Base-by-base conservation (phyloP, 257 asterid genomes). In the Solanum microdontum region DNA sequence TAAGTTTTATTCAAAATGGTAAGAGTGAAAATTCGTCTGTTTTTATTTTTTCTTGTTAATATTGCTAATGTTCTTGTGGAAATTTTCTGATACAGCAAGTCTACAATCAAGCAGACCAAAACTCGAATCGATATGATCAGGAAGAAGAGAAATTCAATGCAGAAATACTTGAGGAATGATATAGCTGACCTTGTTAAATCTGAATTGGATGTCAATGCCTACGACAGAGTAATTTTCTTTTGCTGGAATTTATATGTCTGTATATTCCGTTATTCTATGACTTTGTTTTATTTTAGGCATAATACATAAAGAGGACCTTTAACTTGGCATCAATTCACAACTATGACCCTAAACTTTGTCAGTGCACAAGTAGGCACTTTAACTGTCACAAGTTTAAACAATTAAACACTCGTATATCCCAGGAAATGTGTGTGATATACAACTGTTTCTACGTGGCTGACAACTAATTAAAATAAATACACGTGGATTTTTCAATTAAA, bases 111-210 rank as follows among this genome's bases (percentile, higher is more conserved):
- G 94, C 87, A 87, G 93, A 92, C 92, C 2, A 90, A 89, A 89
- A 80, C 94, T 3, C 91, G 98, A 79, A 85, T 93, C 5, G 97
- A 94, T 36, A 84, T 93, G 87, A 91, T 94, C 37, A 89, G 84
- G 96, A 93, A 90, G 92, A 97, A 93, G 91, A 94, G 98, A 87
- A 94, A 90, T 26, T 98, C 98, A 88, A 93, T 90, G 90, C 95
- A 91, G 92, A 95, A 90, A 90, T 95, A 90, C 85, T 89, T 95
- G 92, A 94, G 91, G 91, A 95, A 91, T 82, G 99, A 97, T 87
- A 87, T 95, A 84, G 88, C 92, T 60, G 98, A 94, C 92, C 98
- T 95, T 86, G 92, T 97, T 26, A 94, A 64, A 82, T 91, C 90
- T 92, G 94, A 92, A 40, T 84, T 93, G 55, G 96, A 93, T 89